Evolutionary conservation across 2,329 filamentous ascomycete species (phyloP).

Genomic region (Fusarium graminum): DNA sequence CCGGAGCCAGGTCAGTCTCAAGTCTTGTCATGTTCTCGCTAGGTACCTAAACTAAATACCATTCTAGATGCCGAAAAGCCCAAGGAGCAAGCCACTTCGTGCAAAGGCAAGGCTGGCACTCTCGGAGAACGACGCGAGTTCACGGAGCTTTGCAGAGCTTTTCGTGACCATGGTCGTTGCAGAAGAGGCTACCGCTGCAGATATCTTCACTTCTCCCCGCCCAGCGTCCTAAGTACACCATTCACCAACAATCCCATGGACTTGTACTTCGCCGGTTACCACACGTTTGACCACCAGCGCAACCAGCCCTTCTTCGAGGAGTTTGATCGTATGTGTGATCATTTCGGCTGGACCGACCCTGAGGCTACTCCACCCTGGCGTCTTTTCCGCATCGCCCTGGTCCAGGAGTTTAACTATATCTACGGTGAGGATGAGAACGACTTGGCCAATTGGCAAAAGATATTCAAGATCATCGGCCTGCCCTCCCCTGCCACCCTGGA

Average conservation of each 20-base stretch:
- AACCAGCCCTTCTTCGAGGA: slow-evolving; percentile 17
- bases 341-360: neutral
- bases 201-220: neutral
- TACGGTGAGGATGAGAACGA: slow-evolving; percentile 17
- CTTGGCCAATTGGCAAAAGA: slow-evolving; percentile 21
- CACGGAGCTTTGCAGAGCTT: neutral
- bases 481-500: slow-evolving; percentile 13
- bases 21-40: no score
- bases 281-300: slow-evolving; percentile 13
- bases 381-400: slow-evolving; percentile 17
- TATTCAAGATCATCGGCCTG: slow-evolving; percentile 25
- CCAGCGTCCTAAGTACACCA: neutral
- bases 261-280: slow-evolving; percentile 24
- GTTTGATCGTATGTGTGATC: slow-evolving; percentile 3
- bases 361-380: neutral
- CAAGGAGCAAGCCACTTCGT: no score
- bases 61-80: no score
- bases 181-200: neutral
- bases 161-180: neutral
- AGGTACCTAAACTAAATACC: no score
- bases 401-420: slow-evolving; percentile 21
- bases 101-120: no score
- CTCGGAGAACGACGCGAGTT: neutral
- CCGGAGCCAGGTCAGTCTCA: neutral
- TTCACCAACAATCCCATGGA: slow-evolving; percentile 14